A percentile compares a stretch with the other conserved stretches of the same genome.
phyloP scores from a whole-genome alignment of 208 protist species.

The Strigomonas culicis region DNA sequence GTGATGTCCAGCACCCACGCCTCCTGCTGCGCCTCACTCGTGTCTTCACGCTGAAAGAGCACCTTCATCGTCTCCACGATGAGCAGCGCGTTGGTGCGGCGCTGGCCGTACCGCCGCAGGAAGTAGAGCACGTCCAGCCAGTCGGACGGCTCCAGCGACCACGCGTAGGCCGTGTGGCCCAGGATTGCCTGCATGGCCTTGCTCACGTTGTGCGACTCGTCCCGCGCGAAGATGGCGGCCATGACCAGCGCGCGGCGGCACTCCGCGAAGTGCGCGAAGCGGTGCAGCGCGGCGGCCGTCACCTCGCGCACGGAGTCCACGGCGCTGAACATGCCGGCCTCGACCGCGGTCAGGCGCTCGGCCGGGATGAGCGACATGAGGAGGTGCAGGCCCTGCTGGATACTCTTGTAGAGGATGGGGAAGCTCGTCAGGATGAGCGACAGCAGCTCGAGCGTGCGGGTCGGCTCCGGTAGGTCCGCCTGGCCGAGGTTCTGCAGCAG shows the following conservation, averaged over 20 bases:
- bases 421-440: conserved; percentile 73
- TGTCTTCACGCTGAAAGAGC: conserved; percentile 48
- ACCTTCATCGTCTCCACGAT: conserved; percentile 54
- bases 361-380: conserved; percentile 76
- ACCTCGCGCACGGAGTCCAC: conserved; percentile 74
- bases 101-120: conserved; percentile 55
- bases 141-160: conserved; percentile 51
- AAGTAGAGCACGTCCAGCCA: conserved; percentile 85
- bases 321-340: conserved; percentile 57
- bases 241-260: conserved; percentile 79
- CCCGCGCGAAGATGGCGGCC: conserved; percentile 50
- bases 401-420: conserved; percentile 73
- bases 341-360: conserved; percentile 47
- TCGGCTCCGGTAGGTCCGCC: conserved; percentile 56
- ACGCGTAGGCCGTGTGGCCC: conserved; percentile 31
- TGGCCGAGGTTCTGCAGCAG: conserved; percentile 80
- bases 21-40: conserved; percentile 48
- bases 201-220: conserved; percentile 43
- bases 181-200: conserved; percentile 35
- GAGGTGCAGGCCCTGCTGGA: conserved; percentile 76
- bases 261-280: conserved; percentile 72
- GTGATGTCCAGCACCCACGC: conserved; percentile 59
- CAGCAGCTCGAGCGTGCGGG: conserved; percentile 65
- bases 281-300: conserved; percentile 53
- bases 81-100: conserved; percentile 47